Evolutionary conservation across 768 basidiomycete genomes (phyloP).

Genomic region (Epithele typhae): DNA sequence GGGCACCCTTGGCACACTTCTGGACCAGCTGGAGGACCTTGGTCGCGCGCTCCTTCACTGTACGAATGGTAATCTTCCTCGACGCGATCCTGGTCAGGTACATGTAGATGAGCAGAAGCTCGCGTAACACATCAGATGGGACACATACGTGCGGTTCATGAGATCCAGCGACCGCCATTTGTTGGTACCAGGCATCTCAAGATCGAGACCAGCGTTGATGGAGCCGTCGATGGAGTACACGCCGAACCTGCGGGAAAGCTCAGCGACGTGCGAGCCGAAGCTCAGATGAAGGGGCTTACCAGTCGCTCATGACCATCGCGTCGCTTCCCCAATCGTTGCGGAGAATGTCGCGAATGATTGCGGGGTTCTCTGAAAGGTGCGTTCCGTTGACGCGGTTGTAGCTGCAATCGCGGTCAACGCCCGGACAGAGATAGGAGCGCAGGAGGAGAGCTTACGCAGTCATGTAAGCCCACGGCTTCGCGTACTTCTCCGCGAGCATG

Average conservation of each 20-base stretch:
- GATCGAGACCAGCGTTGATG: slow-evolving; percentile 74
- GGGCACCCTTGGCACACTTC: slow-evolving; percentile 60
- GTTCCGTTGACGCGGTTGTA: slow-evolving; percentile 75
- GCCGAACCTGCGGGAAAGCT: slow-evolving; percentile 50
- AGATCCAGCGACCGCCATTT: slow-evolving; percentile 74
- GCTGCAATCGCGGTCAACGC: slow-evolving; percentile 27
- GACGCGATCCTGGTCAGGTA: too few species aligned
- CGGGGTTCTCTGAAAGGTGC: slow-evolving; percentile 62
- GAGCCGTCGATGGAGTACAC: slow-evolving; percentile 58
- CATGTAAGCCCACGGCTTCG: slow-evolving; percentile 55
- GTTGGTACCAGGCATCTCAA: slow-evolving; percentile 76
- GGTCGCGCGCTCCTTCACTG: slow-evolving; percentile 61
- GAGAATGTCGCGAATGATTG: slow-evolving; percentile 56
- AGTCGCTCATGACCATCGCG: slow-evolving; percentile 81
- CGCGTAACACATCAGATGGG: too few species aligned
- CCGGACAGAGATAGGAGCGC: not conserved
- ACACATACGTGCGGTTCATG: slow-evolving; percentile 45
- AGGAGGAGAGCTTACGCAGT: slow-evolving; percentile 45
- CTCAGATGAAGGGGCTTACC: slow-evolving; percentile 39
- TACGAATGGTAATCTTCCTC: slow-evolving; percentile 62
- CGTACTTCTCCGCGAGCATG: slow-evolving; percentile 49
- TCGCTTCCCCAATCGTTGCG: slow-evolving; percentile 72
- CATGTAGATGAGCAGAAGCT: too few species aligned
- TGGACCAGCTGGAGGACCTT: slow-evolving; percentile 68
- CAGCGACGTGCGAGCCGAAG: not conserved